A percentile compares a stretch with the other conserved stretches of the same genome.
phyloP scores from a whole-genome alignment of 805 yeast genomes.

The Myxozyma neotropica region DNA sequence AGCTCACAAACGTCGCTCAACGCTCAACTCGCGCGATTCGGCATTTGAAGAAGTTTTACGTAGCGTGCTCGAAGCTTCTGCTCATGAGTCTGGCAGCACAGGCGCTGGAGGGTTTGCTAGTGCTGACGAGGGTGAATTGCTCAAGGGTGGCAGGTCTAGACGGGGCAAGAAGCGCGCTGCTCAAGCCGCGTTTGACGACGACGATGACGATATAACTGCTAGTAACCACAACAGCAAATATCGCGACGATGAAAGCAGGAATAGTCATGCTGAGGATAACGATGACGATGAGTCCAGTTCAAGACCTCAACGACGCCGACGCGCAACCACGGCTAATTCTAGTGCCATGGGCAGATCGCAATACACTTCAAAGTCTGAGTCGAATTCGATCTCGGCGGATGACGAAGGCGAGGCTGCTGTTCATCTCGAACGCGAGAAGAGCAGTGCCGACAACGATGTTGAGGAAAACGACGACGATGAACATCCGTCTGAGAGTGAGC shows the following conservation, averaged over 20 bases:
- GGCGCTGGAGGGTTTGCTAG: background rate
- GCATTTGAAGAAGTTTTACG: conserved; percentile 45
- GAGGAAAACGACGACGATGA: conserved; percentile 18
- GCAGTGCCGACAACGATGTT: background rate
- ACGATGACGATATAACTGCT: conserved; percentile 7
- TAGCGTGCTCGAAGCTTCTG: conserved; percentile 47
- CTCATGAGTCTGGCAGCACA: conserved; percentile 38
- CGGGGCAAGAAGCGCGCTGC: conserved; percentile 32
- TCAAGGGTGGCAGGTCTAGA: conserved; percentile 1
- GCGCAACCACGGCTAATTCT: background rate
- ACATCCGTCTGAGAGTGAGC: conserved; percentile 37
- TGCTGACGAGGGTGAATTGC: conserved; percentile 5
- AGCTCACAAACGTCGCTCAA: conserved; percentile 38
- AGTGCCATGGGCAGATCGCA: background rate
- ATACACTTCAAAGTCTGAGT: background rate
- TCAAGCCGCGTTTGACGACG: conserved; percentile 28
- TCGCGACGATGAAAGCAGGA: background rate
- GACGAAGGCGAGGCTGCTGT: background rate
- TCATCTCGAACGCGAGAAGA: background rate
- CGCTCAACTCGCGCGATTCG: conserved; percentile 42
- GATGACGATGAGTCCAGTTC: too few relatives aligned
- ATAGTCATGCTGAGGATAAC: background rate
- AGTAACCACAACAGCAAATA: background rate
- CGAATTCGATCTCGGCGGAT: background rate
- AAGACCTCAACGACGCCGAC: background rate